Evolutionary conservation across 805 yeast genomes (phyloP), one percentile per base, ranked within the genome.

Genomic region (Candida maris): DNA sequence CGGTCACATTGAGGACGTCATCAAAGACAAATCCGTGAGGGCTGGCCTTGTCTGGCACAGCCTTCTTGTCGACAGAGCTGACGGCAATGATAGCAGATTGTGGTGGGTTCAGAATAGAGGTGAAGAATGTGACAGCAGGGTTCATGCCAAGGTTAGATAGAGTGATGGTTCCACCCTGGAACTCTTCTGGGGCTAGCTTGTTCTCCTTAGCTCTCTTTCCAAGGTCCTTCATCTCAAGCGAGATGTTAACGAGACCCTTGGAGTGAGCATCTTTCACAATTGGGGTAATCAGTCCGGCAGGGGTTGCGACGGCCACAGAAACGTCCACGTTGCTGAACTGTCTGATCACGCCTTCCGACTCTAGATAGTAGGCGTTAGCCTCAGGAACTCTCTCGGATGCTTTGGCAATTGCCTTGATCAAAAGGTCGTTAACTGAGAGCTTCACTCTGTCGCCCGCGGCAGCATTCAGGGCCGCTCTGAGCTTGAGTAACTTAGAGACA

Each of bases 111-210:
- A 93, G 81, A 67, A 93, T 93, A 24, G 98, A 91, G 20, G 98
- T 91, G 79, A 93, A 93, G 61, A 83, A 58, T 48, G 79, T 73
- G 31, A 91, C 97, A 38, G 98, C 97, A 40, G 70, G 77, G 79
- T 93, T 93, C 98, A 93, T 93, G 62, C 99, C 99, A 75, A 93
- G 73, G 82, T 93, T 93, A 49, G 97, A 93, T 59, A 93, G 91
- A 64, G 97, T 88, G 65, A 93, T 86, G 53, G 98, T 89, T 61
- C 99, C 99, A 56, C 99, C 99, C 76, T 87, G 96, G 81, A 85
- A 93, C 71, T 93, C 98, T 65, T 87, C 95, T 46, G 99, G 99
- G 49, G 68, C 60, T 63, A 93, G 80, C 73, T 91, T 93, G 68
- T 87, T 88, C 42, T 75, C 87, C 68, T 91, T 88, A 44, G 99